Evolutionary conservation across 805 yeast species (phyloP).

Genomic region (Myxozyma kluyveri): DNA sequence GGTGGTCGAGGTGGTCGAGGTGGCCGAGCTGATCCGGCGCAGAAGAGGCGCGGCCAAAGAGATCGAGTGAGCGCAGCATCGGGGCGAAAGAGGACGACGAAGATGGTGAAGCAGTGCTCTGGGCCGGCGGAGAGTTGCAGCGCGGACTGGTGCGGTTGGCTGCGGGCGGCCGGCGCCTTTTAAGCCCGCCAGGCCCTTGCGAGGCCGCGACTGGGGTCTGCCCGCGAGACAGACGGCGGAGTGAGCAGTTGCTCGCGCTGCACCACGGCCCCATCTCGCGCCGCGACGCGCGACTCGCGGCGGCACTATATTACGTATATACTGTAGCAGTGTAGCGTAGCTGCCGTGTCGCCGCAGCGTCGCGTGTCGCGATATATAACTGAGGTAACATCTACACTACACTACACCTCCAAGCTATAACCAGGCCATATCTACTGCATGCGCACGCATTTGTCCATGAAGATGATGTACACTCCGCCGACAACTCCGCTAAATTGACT

Average conservation of each 20-base stretch:
- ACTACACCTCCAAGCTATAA: background rate
- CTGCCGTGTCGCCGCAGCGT: background rate
- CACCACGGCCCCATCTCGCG: slow-evolving; percentile 2
- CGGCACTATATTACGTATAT: background rate
- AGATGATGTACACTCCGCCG: no score
- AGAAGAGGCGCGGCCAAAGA: background rate
- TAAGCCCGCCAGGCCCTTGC: no score
- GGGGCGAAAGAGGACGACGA: background rate
- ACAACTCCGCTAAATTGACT: no score
- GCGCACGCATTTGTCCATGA: no score
- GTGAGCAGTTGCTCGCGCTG: background rate
- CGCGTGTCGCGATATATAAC: slow-evolving; percentile 7
- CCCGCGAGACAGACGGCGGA: background rate
- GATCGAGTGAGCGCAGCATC: background rate
- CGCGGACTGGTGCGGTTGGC: background rate
- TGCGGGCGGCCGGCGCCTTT: background rate
- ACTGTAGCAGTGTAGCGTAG: background rate
- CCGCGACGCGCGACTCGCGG: slow-evolving; percentile 1
- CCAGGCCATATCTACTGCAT: background rate
- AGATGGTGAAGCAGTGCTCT: background rate
- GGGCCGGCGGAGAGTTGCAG: background rate
- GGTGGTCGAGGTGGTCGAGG: slow-evolving; percentile 16
- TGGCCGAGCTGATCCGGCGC: slow-evolving; percentile 4
- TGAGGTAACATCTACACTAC: background rate
- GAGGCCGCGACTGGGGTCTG: background rate